Percentiles rank a stretch among this genome's conserved stretches.
phyloP scores from a whole-genome alignment of 495 filamentous ascomycete genomes.

The Melanomma pulvis-pyrius region DNA sequence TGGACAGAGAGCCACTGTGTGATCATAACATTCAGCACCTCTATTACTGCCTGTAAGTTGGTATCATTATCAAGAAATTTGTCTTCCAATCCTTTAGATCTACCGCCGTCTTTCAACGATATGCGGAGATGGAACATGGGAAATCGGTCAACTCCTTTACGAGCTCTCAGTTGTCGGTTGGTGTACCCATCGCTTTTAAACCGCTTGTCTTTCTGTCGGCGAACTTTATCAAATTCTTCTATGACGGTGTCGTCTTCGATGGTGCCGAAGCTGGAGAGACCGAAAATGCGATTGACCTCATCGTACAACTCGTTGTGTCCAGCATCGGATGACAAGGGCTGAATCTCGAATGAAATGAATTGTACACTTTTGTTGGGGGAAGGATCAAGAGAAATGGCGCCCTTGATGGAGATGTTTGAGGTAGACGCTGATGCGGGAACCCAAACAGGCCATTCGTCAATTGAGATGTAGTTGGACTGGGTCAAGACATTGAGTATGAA shows the following conservation, averaged over 20 bases:
- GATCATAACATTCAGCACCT: constrained; percentile 39
- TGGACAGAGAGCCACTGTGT: constrained; percentile 46
- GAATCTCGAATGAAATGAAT: constrained; percentile 74
- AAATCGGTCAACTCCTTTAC: constrained; percentile 77
- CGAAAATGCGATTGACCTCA: constrained; percentile 78
- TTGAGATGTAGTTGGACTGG: constrained; percentile 65
- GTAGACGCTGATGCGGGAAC: constrained; percentile 67
- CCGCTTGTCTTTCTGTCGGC: constrained; percentile 47
- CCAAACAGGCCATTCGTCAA: constrained; percentile 60
- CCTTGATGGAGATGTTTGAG: constrained; percentile 60
- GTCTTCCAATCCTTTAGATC: constrained; percentile 29
- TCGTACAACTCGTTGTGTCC: constrained; percentile 71
- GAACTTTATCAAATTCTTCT: constrained; percentile 46
- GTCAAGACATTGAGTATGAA: constrained; percentile 55
- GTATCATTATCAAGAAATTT: constrained; percentile 49
- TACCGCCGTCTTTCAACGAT: constrained; percentile 43
- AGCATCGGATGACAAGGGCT: constrained; percentile 47
- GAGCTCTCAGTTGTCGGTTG: constrained; percentile 58
- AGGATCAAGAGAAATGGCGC: constrained; percentile 70
- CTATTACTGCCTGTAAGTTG: constrained; percentile 49
- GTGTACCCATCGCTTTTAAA: constrained; percentile 57
- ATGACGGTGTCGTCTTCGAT: constrained; percentile 51
- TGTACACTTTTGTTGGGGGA: constrained; percentile 72
- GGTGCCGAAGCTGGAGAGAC: constrained; percentile 74
- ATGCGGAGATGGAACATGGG: constrained; percentile 89